phyloP scores from a whole-genome alignment of 2,329 filamentous ascomycete species.

The Cladosporium austrohemisphaericum region DNA sequence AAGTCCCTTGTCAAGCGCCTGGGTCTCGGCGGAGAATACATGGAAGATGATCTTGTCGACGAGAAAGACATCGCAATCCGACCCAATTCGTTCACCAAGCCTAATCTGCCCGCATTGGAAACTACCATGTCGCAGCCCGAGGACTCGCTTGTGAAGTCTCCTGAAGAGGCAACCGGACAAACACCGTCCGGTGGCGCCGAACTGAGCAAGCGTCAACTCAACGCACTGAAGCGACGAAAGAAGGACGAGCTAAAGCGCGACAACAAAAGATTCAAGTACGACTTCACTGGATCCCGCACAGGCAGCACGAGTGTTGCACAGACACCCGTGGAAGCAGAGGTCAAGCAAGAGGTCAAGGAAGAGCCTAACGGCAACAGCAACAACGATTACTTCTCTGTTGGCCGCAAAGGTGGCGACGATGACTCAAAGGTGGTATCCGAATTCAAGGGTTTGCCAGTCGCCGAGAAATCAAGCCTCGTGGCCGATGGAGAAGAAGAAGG shows the following conservation, averaged over 20 bases:
- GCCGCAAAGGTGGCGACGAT: constrained; percentile 76
- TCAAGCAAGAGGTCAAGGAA: constrained; percentile 59
- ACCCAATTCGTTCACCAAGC: constrained; percentile 36
- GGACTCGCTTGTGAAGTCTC: constrained; percentile 27
- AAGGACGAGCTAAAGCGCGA: constrained; percentile 87
- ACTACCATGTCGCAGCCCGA: constrained; percentile 47
- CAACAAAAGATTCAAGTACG: constrained; percentile 74
- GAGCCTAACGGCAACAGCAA: constrained; percentile 47
- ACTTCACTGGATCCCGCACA: constrained; percentile 65
- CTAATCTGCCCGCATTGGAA: constrained; percentile 47
- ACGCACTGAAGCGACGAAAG: constrained; percentile 88
- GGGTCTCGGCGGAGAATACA: constrained; percentile 77
- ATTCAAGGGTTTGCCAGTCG: constrained; percentile 78
- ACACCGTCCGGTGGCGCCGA: constrained; percentile 35
- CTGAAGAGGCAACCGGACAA: constrained; percentile 28
- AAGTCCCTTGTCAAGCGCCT: constrained; percentile 79
- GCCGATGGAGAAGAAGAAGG: constrained; percentile 73
- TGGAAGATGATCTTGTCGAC: constrained; percentile 77
- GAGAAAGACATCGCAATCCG: constrained; percentile 55
- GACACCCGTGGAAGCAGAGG: constrained; percentile 48
- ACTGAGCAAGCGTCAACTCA: constrained; percentile 88
- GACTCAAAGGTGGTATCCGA: constrained; percentile 90
- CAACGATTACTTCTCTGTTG: constrained; percentile 84
- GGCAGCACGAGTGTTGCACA: constrained; percentile 58
- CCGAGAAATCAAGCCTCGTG: constrained; percentile 83